Conservation (phyloP, 495 filamentous ascomycete genomes). For the Penicillium coffeae region DNA sequence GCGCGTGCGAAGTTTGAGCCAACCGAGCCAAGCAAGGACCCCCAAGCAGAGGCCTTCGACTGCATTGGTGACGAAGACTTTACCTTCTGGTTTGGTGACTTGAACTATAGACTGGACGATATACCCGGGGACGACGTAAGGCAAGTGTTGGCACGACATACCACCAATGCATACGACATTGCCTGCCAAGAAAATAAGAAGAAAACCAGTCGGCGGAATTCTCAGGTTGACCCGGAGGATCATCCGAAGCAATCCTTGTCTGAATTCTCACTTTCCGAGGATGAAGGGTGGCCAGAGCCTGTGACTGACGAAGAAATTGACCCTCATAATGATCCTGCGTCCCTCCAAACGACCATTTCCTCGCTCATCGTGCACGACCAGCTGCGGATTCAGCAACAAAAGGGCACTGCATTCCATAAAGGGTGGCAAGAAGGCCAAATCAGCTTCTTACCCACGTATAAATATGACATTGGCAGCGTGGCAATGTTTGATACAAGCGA, state of each 20-base stretch:
- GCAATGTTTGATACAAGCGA: slow-evolving; percentile 92
- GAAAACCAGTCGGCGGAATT: slow-evolving; percentile 26
- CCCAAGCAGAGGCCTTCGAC: slow-evolving; percentile 52
- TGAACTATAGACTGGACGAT: slow-evolving; percentile 90
- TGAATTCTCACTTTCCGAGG: background rate
- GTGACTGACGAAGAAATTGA: slow-evolving; percentile 38
- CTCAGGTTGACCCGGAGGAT: slow-evolving; percentile 6
- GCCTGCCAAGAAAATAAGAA: slow-evolving; percentile 26
- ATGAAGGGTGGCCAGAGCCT: slow-evolving; percentile 6
- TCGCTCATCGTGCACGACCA: slow-evolving; percentile 91
- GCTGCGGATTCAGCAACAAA: slow-evolving; percentile 66
- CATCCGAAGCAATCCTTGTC: slow-evolving; percentile 5
- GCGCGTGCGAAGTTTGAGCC: slow-evolving; percentile 70
- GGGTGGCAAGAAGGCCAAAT: slow-evolving; percentile 91
- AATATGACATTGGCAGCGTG: slow-evolving; percentile 94
- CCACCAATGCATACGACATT: slow-evolving; percentile 67
- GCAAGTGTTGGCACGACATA: slow-evolving; percentile 76
- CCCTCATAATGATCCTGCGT: slow-evolving; percentile 54
- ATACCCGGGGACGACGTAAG: slow-evolving; percentile 89
- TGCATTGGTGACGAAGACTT: slow-evolving; percentile 88
- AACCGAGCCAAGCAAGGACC: slow-evolving; percentile 51
- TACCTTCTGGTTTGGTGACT: slow-evolving; percentile 92
- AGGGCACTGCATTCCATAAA: slow-evolving; percentile 76
- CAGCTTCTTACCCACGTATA: slow-evolving; percentile 87
- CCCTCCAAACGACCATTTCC: slow-evolving; percentile 76